Evolutionary conservation across 2,329 filamentous ascomycete species (phyloP).

Genomic region (Emericellopsis cladophorae): DNA sequence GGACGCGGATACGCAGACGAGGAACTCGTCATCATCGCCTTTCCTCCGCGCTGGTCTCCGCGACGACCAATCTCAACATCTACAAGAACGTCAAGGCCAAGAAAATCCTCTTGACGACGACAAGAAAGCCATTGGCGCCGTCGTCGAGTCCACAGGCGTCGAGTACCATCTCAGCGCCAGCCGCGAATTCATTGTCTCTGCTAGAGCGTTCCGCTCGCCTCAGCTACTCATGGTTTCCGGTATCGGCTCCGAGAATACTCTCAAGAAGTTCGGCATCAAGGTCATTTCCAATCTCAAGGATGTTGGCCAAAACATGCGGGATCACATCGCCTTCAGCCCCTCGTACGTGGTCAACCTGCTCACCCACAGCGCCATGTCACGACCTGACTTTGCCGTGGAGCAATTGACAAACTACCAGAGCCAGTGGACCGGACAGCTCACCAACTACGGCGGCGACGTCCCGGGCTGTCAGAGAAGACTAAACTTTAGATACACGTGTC

Average conservation of each 20-base stretch:
- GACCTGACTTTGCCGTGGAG: not conserved
- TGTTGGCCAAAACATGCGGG: slow-evolving; percentile 62
- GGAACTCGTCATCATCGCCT: slow-evolving; percentile 9
- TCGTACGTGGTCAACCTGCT: slow-evolving; percentile 15
- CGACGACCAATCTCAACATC: slow-evolving; percentile 18
- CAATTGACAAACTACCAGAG: not conserved
- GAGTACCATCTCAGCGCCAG: slow-evolving; percentile 6
- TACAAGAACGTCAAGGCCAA: slow-evolving; percentile 27
- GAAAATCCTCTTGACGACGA: slow-evolving; percentile 28
- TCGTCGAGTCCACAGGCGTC: not conserved
- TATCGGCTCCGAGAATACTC: slow-evolving; percentile 17
- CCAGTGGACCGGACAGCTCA: slow-evolving; percentile 1
- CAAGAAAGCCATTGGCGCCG: slow-evolving; percentile 5
- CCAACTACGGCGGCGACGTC: slow-evolving; percentile 1
- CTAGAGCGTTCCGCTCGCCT: slow-evolving; percentile 20
- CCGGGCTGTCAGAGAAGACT: not conserved
- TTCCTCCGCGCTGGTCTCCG: slow-evolving; percentile 16
- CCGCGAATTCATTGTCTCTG: slow-evolving; percentile 2
- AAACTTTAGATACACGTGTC: too few species aligned
- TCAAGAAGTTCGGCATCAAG: slow-evolving; percentile 26
- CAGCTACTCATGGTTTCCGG: slow-evolving; percentile 22
- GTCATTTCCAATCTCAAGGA: slow-evolving; percentile 43
- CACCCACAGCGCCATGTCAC: not conserved
- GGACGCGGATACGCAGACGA: slow-evolving; percentile 5
- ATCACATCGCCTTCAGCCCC: slow-evolving; percentile 46